Evolutionary conservation across 441 rosid species (phyloP).

Genomic region (Populus hybrid): DNA sequence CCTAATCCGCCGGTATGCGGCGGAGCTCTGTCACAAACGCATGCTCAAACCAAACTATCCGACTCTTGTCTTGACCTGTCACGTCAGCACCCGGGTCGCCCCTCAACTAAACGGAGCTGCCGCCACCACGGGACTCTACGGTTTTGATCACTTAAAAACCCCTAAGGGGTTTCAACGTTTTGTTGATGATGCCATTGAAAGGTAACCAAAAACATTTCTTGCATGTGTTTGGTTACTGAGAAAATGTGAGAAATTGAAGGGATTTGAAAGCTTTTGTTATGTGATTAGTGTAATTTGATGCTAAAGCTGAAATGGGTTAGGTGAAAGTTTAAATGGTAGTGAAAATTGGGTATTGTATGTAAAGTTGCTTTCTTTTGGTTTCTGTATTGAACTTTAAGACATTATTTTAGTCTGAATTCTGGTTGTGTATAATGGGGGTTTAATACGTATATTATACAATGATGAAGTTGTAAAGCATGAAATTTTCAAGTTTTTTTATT

Average conservation of each 20-base stretch:
- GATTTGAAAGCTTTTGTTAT: background rate
- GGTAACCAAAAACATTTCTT: conserved; percentile 33
- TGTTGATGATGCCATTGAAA: conserved; percentile 89
- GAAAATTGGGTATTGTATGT: background rate
- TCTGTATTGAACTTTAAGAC: background rate
- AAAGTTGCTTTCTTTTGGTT: background rate
- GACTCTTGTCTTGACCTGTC: conserved; percentile 26
- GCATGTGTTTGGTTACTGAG: background rate
- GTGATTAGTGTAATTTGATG: background rate
- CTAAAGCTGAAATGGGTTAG: background rate
- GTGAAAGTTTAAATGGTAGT: background rate
- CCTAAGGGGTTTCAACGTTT: conserved; percentile 81
- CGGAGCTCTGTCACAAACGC: conserved; percentile 14
- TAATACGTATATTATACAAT: too few species aligned
- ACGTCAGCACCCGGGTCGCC: conserved; percentile 30
- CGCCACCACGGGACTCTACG: conserved; percentile 80
- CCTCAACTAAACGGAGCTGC: conserved; percentile 20
- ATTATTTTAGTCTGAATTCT: background rate
- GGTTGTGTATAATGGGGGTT: background rate
- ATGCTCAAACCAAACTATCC: conserved; percentile 16
- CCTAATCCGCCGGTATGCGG: conserved; percentile 22
- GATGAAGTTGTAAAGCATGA: background rate
- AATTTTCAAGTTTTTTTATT: background rate
- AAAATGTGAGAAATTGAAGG: conserved; percentile 1
- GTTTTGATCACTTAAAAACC: conserved; percentile 62